Evolutionary conservation across 1,284 basidiomycete species (phyloP).

Genomic region (Thelephora terrestris): DNA sequence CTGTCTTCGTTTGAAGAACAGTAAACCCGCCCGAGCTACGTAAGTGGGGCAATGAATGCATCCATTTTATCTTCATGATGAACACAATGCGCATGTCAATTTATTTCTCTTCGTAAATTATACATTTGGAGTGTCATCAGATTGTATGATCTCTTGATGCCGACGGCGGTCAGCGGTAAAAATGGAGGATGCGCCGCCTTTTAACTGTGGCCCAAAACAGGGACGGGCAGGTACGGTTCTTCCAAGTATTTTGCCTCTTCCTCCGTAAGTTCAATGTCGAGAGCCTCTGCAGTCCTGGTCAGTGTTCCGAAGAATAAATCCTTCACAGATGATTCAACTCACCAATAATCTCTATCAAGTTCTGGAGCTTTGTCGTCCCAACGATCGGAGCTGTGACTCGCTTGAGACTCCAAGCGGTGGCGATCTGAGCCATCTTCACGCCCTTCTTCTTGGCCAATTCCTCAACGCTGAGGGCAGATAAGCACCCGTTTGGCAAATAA

Average conservation of each 20-base stretch:
- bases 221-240: slow-evolving; percentile 12
- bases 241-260: slow-evolving; percentile 32
- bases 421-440: slow-evolving; percentile 48
- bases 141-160: no score
- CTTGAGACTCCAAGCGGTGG: slow-evolving; percentile 39
- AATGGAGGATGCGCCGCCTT: neutral
- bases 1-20: no score
- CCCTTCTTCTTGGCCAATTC: slow-evolving; percentile 45
- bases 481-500: slow-evolving; percentile 3
- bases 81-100: no score
- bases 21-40: no score
- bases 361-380: slow-evolving; percentile 25
- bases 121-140: no score
- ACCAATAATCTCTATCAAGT: slow-evolving; percentile 25
- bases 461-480: slow-evolving; percentile 28
- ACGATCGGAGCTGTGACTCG: slow-evolving; percentile 32
- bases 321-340: neutral
- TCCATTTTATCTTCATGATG: no score
- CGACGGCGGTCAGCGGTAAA: neutral
- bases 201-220: slow-evolving; percentile 10
- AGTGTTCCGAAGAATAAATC: neutral
- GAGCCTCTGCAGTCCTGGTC: slow-evolving; percentile 13
- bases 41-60: no score
- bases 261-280: slow-evolving; percentile 27
- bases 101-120: no score